Evolutionary conservation across 2,329 filamentous ascomycete genomes (phyloP), one percentile per base, ranked within the genome.

Genomic region (Aspergillus floridensis): DNA sequence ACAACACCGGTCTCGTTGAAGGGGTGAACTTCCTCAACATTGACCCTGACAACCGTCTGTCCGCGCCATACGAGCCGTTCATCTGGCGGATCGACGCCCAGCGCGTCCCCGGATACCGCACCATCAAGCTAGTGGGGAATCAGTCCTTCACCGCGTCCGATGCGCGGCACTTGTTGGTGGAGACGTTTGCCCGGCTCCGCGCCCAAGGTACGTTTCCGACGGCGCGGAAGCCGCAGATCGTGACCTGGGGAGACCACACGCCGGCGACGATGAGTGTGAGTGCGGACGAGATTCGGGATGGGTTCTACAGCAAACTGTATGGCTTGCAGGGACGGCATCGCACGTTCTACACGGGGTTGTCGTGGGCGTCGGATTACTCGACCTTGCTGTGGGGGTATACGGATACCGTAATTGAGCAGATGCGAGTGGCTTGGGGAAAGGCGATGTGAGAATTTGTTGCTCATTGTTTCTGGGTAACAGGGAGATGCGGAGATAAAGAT

Each of bases 291-390:
- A 41, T 49, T 3, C 44, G 53, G 12, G 16, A 24, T 8, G 53
- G 53, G 14, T 56, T 49, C 31, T 56, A 56, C 11, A 44, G 53
- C 1, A 19, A 38, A 12, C 19, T 49, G 10, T 49, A 49, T 26
- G 29, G 35, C 12, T 24, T 56, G 21, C 53, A 56, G 29, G 53
- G 53, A 19, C 31, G 29, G 12, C 29, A 56, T 21, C 47, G 46
- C 26, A 56, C 53, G 29, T 56, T 49, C 29, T 56, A 47, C 26
- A 56, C 53, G 4, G 53, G 53, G 21, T 22, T 38, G 26, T 19
- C 26, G 50, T 38, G 14, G 38, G 38, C 38, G 6, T 38, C 29
- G 19, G 26, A 53, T 19, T 53, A 53, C 50, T 38, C 50, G 19
- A 38, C 19, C 11, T 22, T 38, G 50, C 50, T 53, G 31, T 53